Base-by-base conservation (phyloP, 2,329 filamentous ascomycete genomes). In the Knufia petricola region DNA sequence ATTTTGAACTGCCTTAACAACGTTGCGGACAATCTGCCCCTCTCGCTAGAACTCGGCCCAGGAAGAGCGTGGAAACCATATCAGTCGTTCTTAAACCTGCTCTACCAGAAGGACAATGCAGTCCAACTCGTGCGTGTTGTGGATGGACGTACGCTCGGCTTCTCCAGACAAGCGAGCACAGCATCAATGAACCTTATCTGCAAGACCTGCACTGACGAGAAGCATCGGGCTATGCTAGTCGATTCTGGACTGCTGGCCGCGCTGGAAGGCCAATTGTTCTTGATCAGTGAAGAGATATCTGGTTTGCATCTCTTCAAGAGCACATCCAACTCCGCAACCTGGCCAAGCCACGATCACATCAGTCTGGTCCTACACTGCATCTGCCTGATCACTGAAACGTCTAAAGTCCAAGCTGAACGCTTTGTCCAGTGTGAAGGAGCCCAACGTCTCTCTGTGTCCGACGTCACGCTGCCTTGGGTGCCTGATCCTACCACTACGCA, bases 361-460 rank as follows among this genome's bases (percentile, higher is more conserved):
- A 75, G 80, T 1, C 79, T 80, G 8, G 77, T 95, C 15, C 68
- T 96, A 4, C 82, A 87, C 53, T 86, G 89, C 0, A 78, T 94
- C 44, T 76, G 81, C 17, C 76, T 81, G 39, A 84, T 95, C 41
- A 77, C 95, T 43, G 77, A 81, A 52, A 79, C 86, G 58, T 95
- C 90, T 0, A 83, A 82, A 56, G 85, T 83, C 64, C 79, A 87
- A 48, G 82, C 86, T 8, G 82, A 82, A 55, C 78, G 86, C 58
- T 75, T 86, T 42, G 66, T 84, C 37, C 82, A 77, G 51, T 83
- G 84, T 1, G 82, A 82, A 1, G 75, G 79, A 0, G 78, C 88
- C 34, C 4, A 36, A n/a, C 10, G 32, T 4, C 9, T 36, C 4
- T n/a, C 13, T 6, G 6, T n/a, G 6, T 4, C 32, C 15, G 83